These are phyloP conservation scores for Xylaria digitata DNA, from an alignment of 2,329 filamentous ascomycete species.

Conservation along the genomic window DNA sequence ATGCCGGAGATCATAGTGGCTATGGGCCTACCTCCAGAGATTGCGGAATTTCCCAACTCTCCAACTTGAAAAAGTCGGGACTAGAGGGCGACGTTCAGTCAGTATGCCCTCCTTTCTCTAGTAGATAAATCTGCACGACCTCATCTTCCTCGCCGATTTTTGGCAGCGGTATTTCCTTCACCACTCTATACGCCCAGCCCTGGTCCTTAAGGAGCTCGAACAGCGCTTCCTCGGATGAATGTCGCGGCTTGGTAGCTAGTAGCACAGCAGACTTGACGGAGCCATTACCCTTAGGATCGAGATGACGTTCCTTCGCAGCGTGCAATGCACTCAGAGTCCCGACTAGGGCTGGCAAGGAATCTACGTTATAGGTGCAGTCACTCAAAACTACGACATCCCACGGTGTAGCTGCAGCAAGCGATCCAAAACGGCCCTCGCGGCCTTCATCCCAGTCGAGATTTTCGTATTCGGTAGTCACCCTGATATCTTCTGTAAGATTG, in stretches of 20 bases:
- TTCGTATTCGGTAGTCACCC: conserved; percentile 58
- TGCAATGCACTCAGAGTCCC: conserved; percentile 64
- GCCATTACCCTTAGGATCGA: conserved; percentile 10
- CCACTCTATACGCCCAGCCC: conserved; percentile 59
- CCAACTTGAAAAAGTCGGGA: too few relatives aligned
- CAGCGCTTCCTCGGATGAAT: conserved; percentile 62
- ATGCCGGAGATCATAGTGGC: not conserved
- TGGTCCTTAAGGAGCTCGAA: conserved; percentile 60
- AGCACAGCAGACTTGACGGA: conserved; percentile 57
- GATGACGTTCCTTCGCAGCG: conserved; percentile 46
- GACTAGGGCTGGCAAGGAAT: conserved; percentile 65
- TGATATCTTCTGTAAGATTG: not conserved
- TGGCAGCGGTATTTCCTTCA: conserved; percentile 58
- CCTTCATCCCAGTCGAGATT: conserved; percentile 69
- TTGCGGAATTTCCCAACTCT: not conserved
- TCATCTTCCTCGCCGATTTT: conserved; percentile 59
- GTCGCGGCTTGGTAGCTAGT: conserved; percentile 67
- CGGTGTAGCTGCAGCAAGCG: conserved; percentile 50
- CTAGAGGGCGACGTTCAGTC: not conserved
- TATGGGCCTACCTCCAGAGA: not conserved
- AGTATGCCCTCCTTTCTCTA: conserved; percentile 51
- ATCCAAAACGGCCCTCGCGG: conserved; percentile 57
- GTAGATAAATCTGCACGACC: conserved; percentile 64
- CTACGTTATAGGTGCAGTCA: conserved; percentile 72
- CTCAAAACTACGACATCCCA: conserved; percentile 68